Percentiles rank a stretch among this genome's conserved stretches.
Conservation (phyloP, 2,329 filamentous ascomycete genomes). For the Didymosphaeria variabile region DNA sequence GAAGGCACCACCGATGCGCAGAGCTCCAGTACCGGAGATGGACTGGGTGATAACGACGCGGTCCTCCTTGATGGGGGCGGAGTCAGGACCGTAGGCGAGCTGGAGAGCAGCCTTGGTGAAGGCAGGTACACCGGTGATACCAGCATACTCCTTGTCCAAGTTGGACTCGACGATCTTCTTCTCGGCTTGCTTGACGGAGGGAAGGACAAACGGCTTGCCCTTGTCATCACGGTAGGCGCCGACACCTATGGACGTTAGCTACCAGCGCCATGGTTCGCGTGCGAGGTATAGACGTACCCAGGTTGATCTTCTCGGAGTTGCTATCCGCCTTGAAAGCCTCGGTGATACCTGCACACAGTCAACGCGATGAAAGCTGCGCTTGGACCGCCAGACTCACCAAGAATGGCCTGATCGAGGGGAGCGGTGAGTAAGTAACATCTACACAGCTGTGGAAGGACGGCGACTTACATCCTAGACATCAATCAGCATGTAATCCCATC, state of each 20-base stretch:
- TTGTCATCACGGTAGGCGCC: constrained; percentile 98
- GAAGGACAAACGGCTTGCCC: constrained; percentile 97
- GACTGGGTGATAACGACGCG: constrained; percentile 94
- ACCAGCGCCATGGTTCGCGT: not conserved
- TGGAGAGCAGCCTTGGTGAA: constrained; percentile 93
- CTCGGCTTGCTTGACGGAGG: constrained; percentile 90
- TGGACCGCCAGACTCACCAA: constrained; percentile 64
- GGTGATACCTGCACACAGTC: constrained; percentile 73
- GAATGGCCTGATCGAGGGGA: constrained; percentile 69
- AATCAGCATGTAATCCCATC: constrained; percentile 29
- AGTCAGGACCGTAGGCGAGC: constrained; percentile 88
- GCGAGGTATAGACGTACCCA: constrained; percentile 67
- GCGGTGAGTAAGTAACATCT: constrained; percentile 28
- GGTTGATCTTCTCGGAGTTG: constrained; percentile 96
- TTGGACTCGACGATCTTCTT: constrained; percentile 79
- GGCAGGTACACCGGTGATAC: constrained; percentile 89
- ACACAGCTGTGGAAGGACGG: constrained; percentile 9
- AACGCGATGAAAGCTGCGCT: constrained; percentile 1
- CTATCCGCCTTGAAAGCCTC: constrained; percentile 98
- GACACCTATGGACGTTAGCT: constrained; percentile 69
- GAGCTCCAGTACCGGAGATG: constrained; percentile 96
- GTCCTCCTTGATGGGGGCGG: constrained; percentile 74
- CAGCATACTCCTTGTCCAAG: constrained; percentile 96
- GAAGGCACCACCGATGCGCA: constrained; percentile 95
- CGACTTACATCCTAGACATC: constrained; percentile 46